A percentile compares a stretch with the other conserved stretches of the same genome.
Conservation (phyloP, 2,329 filamentous ascomycete genomes). For the Pyrenophora seminiperda region DNA sequence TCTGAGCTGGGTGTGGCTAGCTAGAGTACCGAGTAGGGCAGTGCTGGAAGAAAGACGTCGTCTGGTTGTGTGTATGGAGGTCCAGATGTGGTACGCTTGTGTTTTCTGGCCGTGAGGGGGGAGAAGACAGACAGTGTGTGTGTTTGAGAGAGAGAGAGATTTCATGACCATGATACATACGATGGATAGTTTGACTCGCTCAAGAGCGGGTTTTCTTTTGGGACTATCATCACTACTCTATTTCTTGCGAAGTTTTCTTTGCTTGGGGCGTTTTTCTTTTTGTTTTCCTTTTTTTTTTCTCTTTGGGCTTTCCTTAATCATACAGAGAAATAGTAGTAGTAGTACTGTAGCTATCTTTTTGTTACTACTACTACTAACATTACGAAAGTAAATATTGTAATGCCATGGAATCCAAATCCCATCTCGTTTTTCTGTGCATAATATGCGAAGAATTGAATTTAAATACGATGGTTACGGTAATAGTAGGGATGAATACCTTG, state of each 20-base stretch:
- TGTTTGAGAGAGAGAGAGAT: conserved; percentile 2
- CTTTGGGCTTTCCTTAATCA: no score
- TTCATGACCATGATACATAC: conserved; percentile 9
- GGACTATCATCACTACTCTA: conserved; percentile 9
- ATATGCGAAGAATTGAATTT: no score
- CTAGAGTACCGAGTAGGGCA: no score
- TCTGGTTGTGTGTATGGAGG: background rate
- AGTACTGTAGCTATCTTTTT: no score
- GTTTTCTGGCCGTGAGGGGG: conserved; percentile 1
- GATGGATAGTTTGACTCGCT: conserved; percentile 1
- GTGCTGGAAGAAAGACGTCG: background rate
- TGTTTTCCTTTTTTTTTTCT: no score
- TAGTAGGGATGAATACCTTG: no score
- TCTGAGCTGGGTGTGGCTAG: no score
- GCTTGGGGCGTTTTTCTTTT: conserved; percentile 6
- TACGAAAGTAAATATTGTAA: conserved; percentile 19
- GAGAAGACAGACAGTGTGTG: background rate
- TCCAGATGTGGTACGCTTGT: conserved; percentile 3
- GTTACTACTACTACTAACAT: no score
- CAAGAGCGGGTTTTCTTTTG: conserved; percentile 7
- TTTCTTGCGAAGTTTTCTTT: conserved; percentile 7
- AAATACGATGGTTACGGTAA: no score
- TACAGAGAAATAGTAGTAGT: no score
- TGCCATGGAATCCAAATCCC: no score
- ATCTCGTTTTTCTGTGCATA: no score